Base-by-base conservation (phyloP, 768 basidiomycete genomes). In the Collybia mongolica region DNA sequence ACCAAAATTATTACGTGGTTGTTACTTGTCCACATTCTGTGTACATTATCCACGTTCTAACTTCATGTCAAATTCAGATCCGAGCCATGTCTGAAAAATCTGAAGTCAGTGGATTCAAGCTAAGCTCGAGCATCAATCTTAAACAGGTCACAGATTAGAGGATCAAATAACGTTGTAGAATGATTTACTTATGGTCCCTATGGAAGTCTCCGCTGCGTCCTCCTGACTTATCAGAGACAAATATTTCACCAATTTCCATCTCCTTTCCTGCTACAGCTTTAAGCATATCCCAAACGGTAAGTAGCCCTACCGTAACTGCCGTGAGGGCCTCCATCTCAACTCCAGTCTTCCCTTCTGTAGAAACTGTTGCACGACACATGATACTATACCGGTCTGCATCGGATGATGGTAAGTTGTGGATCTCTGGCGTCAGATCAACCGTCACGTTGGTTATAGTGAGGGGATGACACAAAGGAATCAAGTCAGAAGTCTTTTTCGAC, bases 321-420 rank as follows among this genome's bases (percentile, higher is more conserved):
- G 86, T 90, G 49, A 95, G 64, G 19, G 93, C 93, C 69, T 97
- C 95, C 88, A 98, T 93, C 72, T 93, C 91, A 17, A 93, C 90
- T 4, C 93, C 89, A 12, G 92, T 92, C 65, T 84, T 84, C 12
- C 90, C 88, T 64, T 84, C 80, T 56, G 86, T 89, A 36, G 83
- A 73, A 29, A 91, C 88, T 6, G 81, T 85, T 20, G 85, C 88
- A 29, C 69, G 66, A 57, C 87, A 90, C 24, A 75, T 57, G 44
- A 92, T 80, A 58, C 73, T 80, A 65, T 77, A 76, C 48, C 60
- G 70, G 26, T 35, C 52, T 37, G 51, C 40, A 12, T 28, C 44
- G 35, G 28, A 26, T 39, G 45, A 57, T 44, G 19, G 36, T 20
- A 24, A 39, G 38, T 50, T 47, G 20, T 55, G 52, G 6, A 54